Evolutionary conservation across 352 stramenopile genomes (phyloP).

Genomic region (Pythium sukuiense): DNA sequence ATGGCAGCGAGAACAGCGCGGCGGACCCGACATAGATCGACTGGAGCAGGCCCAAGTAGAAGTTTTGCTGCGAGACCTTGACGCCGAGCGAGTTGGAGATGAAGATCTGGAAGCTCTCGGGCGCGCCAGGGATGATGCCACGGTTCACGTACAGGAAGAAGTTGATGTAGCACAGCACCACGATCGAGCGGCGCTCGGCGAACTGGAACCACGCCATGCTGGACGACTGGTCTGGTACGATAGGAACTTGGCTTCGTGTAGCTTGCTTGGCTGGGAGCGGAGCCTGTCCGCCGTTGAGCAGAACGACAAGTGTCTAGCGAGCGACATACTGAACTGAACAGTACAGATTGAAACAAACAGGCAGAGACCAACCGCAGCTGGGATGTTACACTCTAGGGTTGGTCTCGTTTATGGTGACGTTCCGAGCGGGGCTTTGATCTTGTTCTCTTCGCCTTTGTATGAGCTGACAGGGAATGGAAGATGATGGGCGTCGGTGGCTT

Average conservation of each 20-base stretch:
- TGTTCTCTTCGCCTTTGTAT: no score
- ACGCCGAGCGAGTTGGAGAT: slow-evolving; percentile 77
- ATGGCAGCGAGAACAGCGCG: slow-evolving; percentile 88
- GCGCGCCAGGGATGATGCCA: slow-evolving; percentile 93
- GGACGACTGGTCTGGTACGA: background rate
- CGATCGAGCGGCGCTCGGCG: slow-evolving; percentile 46
- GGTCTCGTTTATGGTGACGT: no score
- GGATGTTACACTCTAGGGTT: background rate
- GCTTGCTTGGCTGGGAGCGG: background rate
- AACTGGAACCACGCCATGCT: slow-evolving; percentile 11
- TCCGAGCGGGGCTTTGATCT: no score
- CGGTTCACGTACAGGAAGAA: slow-evolving; percentile 94
- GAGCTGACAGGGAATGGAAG: background rate
- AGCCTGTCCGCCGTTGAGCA: background rate
- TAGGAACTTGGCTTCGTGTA: no score
- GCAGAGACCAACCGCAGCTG: background rate
- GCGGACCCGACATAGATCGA: slow-evolving; percentile 94
- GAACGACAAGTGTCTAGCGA: background rate
- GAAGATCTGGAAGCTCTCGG: slow-evolving; percentile 92
- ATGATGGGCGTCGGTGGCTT: background rate
- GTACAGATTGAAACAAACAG: background rate
- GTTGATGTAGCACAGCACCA: slow-evolving; percentile 89
- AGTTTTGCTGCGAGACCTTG: slow-evolving; percentile 55
- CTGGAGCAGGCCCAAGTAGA: slow-evolving; percentile 87
- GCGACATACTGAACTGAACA: no score